These are phyloP conservation scores for Sclerotinia trifoliorum DNA, from an alignment of 2,329 filamentous ascomycete species.

Conservation along the genomic window DNA sequence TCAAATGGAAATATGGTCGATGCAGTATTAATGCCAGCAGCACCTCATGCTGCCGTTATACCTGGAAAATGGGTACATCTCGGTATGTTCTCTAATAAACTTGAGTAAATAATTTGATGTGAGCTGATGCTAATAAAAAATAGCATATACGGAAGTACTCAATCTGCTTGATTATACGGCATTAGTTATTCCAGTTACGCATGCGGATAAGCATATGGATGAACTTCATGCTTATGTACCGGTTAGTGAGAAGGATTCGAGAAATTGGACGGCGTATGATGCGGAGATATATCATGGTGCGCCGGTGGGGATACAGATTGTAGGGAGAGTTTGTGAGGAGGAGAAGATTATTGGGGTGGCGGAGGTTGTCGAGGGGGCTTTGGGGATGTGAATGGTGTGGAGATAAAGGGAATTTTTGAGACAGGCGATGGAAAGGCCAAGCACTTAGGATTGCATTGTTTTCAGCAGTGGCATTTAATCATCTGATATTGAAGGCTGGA, in stretches of 20 bases:
- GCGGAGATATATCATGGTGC: constrained; percentile 44
- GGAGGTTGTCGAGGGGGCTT: constrained; percentile 32
- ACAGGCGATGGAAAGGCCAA: no score
- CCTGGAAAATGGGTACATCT: constrained; percentile 28
- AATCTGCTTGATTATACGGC: constrained; percentile 63
- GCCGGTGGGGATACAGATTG: constrained; percentile 54
- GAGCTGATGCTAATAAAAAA: neutral
- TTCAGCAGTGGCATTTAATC: neutral
- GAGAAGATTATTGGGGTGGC: constrained; percentile 51
- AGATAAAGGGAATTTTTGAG: neutral
- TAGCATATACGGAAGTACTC: constrained; percentile 57
- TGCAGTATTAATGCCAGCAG: constrained; percentile 49
- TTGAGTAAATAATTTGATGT: no score
- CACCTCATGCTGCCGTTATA: constrained; percentile 46
- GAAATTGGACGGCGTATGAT: constrained; percentile 49
- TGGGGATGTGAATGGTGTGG: constrained; percentile 3
- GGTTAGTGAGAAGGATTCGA: constrained; percentile 45
- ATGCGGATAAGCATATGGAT: constrained; percentile 45
- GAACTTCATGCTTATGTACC: constrained; percentile 42
- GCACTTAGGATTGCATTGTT: no score
- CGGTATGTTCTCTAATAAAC: neutral
- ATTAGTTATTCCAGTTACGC: constrained; percentile 54
- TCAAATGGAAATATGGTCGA: constrained; percentile 48
- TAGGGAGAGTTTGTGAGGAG: constrained; percentile 53
- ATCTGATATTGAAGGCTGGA: no score